Evolutionary conservation across 306 rosid genomes (phyloP).

Genomic region (Trifolium dubium): DNA sequence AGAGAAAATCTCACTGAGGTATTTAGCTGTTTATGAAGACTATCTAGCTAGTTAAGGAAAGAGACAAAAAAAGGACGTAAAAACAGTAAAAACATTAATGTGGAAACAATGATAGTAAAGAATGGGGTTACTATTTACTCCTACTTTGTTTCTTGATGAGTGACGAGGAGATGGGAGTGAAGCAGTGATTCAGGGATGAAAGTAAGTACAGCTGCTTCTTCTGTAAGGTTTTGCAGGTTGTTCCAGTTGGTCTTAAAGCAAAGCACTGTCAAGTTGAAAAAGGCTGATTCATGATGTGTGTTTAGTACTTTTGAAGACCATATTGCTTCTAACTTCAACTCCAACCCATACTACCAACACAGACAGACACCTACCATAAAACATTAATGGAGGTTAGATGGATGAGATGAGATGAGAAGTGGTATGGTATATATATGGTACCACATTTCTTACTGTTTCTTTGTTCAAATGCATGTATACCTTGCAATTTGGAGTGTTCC

Average conservation of each 20-base stretch:
- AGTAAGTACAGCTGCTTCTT: constrained; percentile 3
- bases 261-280: constrained; percentile 7
- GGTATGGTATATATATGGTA: too few species aligned
- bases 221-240: constrained; percentile 1
- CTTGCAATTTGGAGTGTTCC: too few species aligned
- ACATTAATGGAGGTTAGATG: not conserved
- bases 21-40: constrained; percentile 25
- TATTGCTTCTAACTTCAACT: not conserved
- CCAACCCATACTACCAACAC: constrained; percentile 4
- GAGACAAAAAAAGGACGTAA: constrained; percentile 36
- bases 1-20: constrained; percentile 58
- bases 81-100: constrained; percentile 41
- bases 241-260: constrained; percentile 28
- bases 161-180: not conserved
- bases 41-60: constrained; percentile 32
- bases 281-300: constrained; percentile 1
- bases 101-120: constrained; percentile 33
- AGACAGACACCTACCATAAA: not conserved
- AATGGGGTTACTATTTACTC: constrained; percentile 17
- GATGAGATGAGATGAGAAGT: too few species aligned
- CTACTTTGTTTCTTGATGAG: not conserved
- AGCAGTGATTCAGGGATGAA: constrained; percentile 10
- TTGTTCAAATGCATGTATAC: too few species aligned
- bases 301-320: constrained; percentile 3
- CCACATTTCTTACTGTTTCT: too few species aligned